These are phyloP conservation scores for Tetradesmus lagerheimii DNA, from an alignment of 139 green algal species.

Conservation along the genomic window DNA sequence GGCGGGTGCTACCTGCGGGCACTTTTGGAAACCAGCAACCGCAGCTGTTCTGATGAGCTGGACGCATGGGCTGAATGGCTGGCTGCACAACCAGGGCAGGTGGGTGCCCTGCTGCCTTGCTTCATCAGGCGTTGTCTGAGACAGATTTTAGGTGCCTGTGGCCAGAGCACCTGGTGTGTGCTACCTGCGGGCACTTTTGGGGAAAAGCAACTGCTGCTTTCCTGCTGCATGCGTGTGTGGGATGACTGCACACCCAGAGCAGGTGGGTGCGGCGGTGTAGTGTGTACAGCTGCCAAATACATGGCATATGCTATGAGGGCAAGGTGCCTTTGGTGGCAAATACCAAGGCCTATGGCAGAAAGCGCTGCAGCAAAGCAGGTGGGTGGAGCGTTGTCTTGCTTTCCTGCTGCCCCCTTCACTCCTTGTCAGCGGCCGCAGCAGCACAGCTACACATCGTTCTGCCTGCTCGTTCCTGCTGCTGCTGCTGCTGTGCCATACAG, in stretches of 20 bases:
- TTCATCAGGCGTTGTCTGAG: no score
- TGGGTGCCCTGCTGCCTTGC: not conserved
- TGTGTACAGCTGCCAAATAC: no score
- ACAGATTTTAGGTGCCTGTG: no score
- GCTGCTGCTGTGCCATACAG: conserved; percentile 19
- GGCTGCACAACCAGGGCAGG: not conserved
- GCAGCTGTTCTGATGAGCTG: not conserved
- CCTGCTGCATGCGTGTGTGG: not conserved
- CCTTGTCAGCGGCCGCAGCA: no score
- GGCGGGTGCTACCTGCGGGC: no score
- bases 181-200: not conserved
- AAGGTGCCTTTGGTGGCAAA: no score
- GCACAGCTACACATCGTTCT: not conserved
- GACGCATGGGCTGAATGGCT: not conserved
- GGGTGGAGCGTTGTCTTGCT: no score
- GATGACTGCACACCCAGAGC: not conserved
- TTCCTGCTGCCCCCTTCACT: no score
- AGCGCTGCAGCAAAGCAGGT: no score
- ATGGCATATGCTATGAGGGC: no score
- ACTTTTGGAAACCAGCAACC: not conserved
- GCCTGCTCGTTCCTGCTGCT: not conserved
- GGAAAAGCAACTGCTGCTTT: not conserved
- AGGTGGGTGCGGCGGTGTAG: conserved; percentile 31
- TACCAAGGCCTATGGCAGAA: no score
- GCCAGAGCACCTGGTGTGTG: no score